Percentiles rank a stretch among this genome's conserved stretches.
Evolutionary conservation across 768 basidiomycete species (phyloP).

Genomic region (Peribolospora baueri): DNA sequence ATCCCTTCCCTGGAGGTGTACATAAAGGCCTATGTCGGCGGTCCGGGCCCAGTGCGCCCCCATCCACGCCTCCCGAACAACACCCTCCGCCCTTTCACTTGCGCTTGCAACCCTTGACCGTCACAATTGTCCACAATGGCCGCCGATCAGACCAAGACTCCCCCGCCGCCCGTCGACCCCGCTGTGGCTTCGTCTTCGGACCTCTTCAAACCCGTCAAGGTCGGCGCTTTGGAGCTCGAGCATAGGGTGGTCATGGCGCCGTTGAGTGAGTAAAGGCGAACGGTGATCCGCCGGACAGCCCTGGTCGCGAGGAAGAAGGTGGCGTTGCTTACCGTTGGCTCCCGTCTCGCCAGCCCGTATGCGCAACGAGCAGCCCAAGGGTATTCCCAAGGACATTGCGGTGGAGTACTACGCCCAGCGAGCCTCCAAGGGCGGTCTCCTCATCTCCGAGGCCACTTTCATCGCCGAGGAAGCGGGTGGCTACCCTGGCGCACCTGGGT

Average conservation of each 20-base stretch:
- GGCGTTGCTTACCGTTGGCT: not conserved
- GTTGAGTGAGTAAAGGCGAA: not conserved
- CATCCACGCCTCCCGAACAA: too few relatives aligned
- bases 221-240: not conserved
- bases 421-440: constrained; percentile 16
- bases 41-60: too few relatives aligned
- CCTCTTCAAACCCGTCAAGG: not conserved
- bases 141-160: too few relatives aligned
- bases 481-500: constrained; percentile 6
- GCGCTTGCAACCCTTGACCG: too few relatives aligned
- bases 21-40: too few relatives aligned
- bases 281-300: not conserved
- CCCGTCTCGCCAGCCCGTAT: constrained; percentile 2
- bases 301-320: too few relatives aligned
- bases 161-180: too few relatives aligned
- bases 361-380: not conserved
- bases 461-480: not conserved
- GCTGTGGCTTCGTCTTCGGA: too few relatives aligned
- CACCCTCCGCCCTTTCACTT: too few relatives aligned
- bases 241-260: not conserved
- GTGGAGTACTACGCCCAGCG: constrained; percentile 17
- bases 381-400: constrained; percentile 5
- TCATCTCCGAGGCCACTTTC: constrained; percentile 15
- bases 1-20: too few relatives aligned
- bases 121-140: too few relatives aligned